phyloP scores from a whole-genome alignment of 2,329 filamentous ascomycete species.

The Ceratocystis alfenasii region DNA sequence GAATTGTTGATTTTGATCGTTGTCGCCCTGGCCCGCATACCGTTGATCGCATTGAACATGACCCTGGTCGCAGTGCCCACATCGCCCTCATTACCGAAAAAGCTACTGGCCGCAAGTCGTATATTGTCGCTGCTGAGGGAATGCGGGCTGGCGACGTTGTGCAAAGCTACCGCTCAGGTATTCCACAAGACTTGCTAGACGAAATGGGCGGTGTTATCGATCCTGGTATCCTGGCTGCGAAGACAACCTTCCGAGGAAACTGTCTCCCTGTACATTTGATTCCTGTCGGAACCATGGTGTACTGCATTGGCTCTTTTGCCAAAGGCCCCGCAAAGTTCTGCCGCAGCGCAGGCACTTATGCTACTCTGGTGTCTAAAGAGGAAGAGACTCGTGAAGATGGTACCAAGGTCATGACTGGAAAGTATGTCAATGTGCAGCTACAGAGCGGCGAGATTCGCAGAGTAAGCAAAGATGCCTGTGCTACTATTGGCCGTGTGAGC shows the following conservation, averaged over 20 bases:
- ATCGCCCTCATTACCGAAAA: slow-evolving; percentile 75
- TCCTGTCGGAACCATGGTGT: slow-evolving; percentile 83
- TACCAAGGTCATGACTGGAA: slow-evolving; percentile 51
- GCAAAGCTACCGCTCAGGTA: slow-evolving; percentile 81
- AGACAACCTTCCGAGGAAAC: slow-evolving; percentile 88
- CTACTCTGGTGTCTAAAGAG: slow-evolving; percentile 78
- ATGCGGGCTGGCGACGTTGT: slow-evolving; percentile 84
- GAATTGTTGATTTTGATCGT: slow-evolving; percentile 80
- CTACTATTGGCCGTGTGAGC: slow-evolving; percentile 87
- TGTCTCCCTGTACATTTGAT: slow-evolving; percentile 94
- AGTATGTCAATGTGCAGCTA: slow-evolving; percentile 71
- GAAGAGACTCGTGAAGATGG: slow-evolving; percentile 55
- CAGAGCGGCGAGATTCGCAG: slow-evolving; percentile 88
- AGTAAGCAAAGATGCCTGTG: slow-evolving; percentile 84
- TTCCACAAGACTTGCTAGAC: slow-evolving; percentile 72
- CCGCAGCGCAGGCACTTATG: slow-evolving; percentile 86
- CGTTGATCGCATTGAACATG: slow-evolving; percentile 92
- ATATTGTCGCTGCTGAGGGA: slow-evolving; percentile 91
- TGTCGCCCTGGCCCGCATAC: slow-evolving; percentile 67
- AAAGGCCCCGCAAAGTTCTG: slow-evolving; percentile 78
- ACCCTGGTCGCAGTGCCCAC: slow-evolving; percentile 84
- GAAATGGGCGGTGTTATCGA: slow-evolving; percentile 90
- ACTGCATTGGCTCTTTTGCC: slow-evolving; percentile 69
- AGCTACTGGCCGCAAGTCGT: slow-evolving; percentile 63
- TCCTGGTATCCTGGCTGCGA: slow-evolving; percentile 88